These are phyloP conservation scores for Protomyces arabidopsidicola DNA, from an alignment of 1,139 yeast species.

Conservation along the genomic window DNA sequence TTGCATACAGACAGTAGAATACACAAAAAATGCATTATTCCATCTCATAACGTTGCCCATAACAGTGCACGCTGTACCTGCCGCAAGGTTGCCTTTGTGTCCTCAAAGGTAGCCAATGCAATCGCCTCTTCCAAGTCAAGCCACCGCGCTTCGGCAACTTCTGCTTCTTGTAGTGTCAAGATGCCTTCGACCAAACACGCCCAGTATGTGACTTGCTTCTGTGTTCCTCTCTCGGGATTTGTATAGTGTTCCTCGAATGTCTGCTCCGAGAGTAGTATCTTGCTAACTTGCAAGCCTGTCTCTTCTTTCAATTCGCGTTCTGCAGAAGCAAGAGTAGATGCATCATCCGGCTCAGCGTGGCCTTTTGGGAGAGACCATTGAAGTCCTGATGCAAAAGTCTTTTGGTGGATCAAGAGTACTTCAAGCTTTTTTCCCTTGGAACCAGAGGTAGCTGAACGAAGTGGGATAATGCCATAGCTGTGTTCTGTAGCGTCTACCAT, in stretches of 20 bases:
- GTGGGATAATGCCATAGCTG: background rate
- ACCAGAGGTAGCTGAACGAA: background rate
- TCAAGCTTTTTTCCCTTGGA: background rate
- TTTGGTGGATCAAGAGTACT: background rate
- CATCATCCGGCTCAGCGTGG: background rate
- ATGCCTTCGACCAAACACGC: background rate
- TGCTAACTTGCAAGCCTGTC: background rate
- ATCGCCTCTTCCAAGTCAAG: background rate
- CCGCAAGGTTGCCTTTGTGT: background rate
- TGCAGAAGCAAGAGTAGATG: background rate
- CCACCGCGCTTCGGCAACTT: background rate
- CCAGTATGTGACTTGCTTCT: background rate
- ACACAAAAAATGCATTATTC: background rate
- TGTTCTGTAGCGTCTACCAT: background rate
- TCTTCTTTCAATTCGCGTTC: background rate
- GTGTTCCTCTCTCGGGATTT: background rate
- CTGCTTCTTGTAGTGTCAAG: background rate
- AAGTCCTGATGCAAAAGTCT: background rate
- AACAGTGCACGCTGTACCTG: background rate
- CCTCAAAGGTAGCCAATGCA: background rate
- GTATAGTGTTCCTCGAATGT: background rate
- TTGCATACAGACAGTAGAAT: conserved; percentile 4
- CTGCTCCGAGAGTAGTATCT: background rate
- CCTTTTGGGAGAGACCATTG: background rate
- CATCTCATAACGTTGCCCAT: background rate